Evolutionary conservation across 148 eudicot genomes (phyloP), one percentile per base, ranked within the genome.

Genomic region (Rhododendron williamsianum): DNA sequence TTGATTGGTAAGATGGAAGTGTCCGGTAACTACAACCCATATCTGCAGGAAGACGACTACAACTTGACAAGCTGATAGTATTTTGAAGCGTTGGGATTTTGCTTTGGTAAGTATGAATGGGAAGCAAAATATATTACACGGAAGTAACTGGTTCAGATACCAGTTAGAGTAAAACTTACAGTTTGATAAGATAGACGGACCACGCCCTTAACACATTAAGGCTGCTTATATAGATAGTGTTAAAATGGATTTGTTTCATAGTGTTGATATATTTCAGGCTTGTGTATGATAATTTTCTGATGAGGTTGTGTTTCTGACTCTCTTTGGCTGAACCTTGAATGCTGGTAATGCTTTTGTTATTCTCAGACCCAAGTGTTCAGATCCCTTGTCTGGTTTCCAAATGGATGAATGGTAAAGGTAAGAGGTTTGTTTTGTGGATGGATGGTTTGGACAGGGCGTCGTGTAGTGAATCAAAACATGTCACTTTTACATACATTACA

Each of bases 1-100:
- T 86, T 93, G 83, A 90, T 92, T 12, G 92, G 91, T 38, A 93
- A 94, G 89, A 92, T 94, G 91, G 95, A 94, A 89, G 87, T 88
- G 7, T 91, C 94, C 0, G 92, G 91, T 30, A 91, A 83, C 86
- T 94, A 92, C 81, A 87, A 85, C 80, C 76, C 88, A 18, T 94
- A 91, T 63, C 84, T 89, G 89, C 88, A 90, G 56, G 79, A 88
- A 21, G 97, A 94, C 18, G 94, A 94, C 83, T 93, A 91, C 88
- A 90, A 87, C 90, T 88, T 92, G 95, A 78, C 91, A 77, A 92
- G 90, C 82, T 93, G 91, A 93, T 54, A 48, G 76, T 46, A 15
- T 41, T 78, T 54, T 23, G 72, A 5, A 35, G 60, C 51, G 16
- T 84, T 76, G 52, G 38, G 63, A 51, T 65, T 77, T 58, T 79